Evolutionary conservation across 2,329 filamentous ascomycete genomes (phyloP).

Genomic region (Verticillium tricorpus): DNA sequence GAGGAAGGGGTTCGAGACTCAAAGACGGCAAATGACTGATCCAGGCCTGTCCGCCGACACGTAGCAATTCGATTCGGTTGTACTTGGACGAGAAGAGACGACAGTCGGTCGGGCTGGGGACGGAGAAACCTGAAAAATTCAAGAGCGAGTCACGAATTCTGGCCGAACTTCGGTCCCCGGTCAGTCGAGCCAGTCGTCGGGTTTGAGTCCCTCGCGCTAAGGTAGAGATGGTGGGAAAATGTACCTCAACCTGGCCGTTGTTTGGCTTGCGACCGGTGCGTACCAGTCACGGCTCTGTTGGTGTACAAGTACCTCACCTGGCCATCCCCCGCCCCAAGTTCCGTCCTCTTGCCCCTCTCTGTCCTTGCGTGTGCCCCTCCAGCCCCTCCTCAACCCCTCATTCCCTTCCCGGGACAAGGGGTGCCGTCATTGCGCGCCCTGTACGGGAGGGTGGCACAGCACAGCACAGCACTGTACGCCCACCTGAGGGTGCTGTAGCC

Average conservation of each 20-base stretch:
- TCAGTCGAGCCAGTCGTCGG: not conserved
- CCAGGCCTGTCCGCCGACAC: not conserved
- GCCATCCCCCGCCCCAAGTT: too few relatives aligned
- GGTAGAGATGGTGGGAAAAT: not conserved
- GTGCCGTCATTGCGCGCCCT: not conserved
- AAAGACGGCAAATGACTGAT: not conserved
- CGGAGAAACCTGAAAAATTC: not conserved
- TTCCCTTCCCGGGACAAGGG: not conserved
- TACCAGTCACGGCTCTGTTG: not conserved
- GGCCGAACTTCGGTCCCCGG: conserved; percentile 2
- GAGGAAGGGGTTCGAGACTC: conserved; percentile 1
- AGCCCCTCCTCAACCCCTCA: not conserved
- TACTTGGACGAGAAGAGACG: not conserved
- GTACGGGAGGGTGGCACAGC: not conserved
- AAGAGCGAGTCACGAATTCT: conserved; percentile 2
- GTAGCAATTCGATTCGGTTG: not conserved
- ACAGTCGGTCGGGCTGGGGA: not conserved
- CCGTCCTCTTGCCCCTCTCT: not conserved
- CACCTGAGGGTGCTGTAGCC: not conserved
- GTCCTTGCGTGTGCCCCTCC: not conserved
- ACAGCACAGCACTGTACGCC: not conserved
- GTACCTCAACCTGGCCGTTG: not conserved
- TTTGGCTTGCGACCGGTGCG: not conserved
- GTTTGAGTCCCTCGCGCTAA: not conserved
- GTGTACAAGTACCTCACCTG: not conserved